These are phyloP conservation scores for Collybia sordida DNA, from an alignment of 768 basidiomycete species.

Conservation along the genomic window DNA sequence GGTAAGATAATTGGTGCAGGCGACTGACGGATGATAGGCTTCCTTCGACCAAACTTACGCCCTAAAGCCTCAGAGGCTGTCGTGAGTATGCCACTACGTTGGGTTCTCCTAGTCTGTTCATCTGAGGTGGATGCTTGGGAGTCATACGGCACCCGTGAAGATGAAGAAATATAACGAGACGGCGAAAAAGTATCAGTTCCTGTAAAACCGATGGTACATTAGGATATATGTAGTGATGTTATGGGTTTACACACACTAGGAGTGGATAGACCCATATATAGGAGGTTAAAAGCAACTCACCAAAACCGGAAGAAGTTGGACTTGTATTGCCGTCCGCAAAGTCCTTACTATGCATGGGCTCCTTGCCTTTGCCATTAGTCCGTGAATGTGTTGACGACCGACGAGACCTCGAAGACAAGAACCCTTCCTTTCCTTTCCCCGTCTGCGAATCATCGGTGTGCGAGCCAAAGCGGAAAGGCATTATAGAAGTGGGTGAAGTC, in stretches of 20 bases:
- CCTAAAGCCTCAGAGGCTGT: slow-evolving; percentile 54
- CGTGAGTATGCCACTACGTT: slow-evolving; percentile 46
- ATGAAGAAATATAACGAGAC: slow-evolving; percentile 20
- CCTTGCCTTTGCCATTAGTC: slow-evolving; percentile 31
- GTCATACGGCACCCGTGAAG: slow-evolving; percentile 16
- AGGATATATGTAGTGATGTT: no score
- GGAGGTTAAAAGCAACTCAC: slow-evolving; percentile 13
- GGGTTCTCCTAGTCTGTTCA: slow-evolving; percentile 24
- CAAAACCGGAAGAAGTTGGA: slow-evolving; percentile 15
- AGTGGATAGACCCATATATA: not conserved
- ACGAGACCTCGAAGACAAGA: slow-evolving; percentile 18
- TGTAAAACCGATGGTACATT: no score
- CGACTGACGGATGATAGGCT: slow-evolving; percentile 33
- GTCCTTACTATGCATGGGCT: slow-evolving; percentile 17
- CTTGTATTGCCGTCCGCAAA: slow-evolving; percentile 17
- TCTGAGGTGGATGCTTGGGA: slow-evolving; percentile 20
- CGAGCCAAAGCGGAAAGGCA: slow-evolving; percentile 21
- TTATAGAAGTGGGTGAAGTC: slow-evolving; percentile 21
- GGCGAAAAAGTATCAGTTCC: slow-evolving; percentile 15
- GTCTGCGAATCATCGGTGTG: slow-evolving; percentile 14
- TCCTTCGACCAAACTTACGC: slow-evolving; percentile 48
- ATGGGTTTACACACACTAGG: no score
- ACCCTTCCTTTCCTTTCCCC: slow-evolving; percentile 14
- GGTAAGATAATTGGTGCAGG: slow-evolving; percentile 51
- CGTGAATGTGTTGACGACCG: slow-evolving; percentile 20